Evolutionary conservation across 2,329 filamentous ascomycete species (phyloP), one percentile per base, ranked within the genome.

Genomic region (Xylariales sp.): DNA sequence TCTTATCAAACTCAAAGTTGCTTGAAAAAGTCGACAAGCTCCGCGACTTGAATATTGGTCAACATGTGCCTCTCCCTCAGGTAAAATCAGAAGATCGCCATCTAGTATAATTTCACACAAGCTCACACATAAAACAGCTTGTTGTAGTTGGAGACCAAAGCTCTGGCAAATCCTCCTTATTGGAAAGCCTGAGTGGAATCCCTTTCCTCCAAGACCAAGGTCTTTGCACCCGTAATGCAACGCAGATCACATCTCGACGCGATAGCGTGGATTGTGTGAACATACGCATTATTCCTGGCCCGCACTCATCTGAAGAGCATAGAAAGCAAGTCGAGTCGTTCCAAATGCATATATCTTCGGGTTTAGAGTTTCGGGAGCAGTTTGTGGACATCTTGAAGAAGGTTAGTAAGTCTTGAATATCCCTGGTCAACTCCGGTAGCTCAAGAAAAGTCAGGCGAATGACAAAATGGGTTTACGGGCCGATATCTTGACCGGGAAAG

Each of bases 71-170:
- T 11, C 43, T 60, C 1, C 57, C 57, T 8, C 43, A 48, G 37
- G 46, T 46, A 15, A 31, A 19, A 31, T 6, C 15, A 9, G 1
- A 31, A 21, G 3, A 29, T 14, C 22, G 6, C 18, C 5, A 14
- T 8, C 3, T 5, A 27, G 7, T 7, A 29, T 32, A 6, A 15
- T 6, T 9, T 3, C 18, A 8, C 20, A 4, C 14, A 10, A n/a
- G 18, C 28, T 40, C 5, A 41, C 21, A 6, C 3, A 8, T 28
- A 12, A 25, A 18, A 35, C 12, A 87, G 66, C 85, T 87, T 51
- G 81, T 79, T 46, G 83, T 87, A 24, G 82, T 87, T 35, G 83
- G 83, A 51, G 85, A 83, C 55, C 83, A 86, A 58, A 86, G 82
- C 6, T 84, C 81, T 52, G 84, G 83, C 60, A 87, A 87, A 71